Conservation (phyloP, 23 red algal genomes). For the Agarophyton chilense region DNA sequence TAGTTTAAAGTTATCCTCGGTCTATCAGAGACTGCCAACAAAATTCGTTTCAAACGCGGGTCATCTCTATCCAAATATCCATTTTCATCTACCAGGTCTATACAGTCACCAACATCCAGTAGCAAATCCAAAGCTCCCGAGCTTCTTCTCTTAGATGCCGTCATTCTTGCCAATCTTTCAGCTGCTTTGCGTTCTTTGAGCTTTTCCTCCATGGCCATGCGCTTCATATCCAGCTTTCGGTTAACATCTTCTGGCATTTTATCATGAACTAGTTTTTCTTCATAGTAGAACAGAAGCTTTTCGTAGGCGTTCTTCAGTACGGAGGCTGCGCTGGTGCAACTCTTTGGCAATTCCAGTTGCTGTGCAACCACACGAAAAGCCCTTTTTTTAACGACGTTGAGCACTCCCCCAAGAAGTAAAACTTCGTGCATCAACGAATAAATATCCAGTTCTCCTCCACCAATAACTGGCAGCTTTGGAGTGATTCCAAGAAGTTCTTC, state of each 20-base stretch:
- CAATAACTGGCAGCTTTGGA: constrained; percentile 74
- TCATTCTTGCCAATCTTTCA: constrained; percentile 24
- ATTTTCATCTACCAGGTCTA: constrained; percentile 5
- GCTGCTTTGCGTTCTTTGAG: constrained; percentile 34
- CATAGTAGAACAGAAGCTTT: constrained; percentile 84
- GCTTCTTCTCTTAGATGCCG: background rate
- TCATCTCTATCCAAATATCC: constrained; percentile 10
- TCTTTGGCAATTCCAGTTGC: constrained; percentile 78
- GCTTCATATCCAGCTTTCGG: constrained; percentile 55
- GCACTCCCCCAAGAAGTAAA: constrained; percentile 81
- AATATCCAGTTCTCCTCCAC: constrained; percentile 70
- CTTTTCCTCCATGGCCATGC: constrained; percentile 41
- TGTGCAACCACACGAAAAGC: constrained; percentile 85
- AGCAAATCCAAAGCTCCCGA: background rate
- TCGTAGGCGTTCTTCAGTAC: constrained; percentile 88
- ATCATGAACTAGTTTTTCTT: constrained; percentile 81
- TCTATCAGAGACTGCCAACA: constrained; percentile 16
- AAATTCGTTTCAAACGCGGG: constrained; percentile 1
- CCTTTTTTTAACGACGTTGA: constrained; percentile 82
- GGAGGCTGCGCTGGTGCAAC: constrained; percentile 90
- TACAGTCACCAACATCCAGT: constrained; percentile 14
- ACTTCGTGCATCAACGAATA: constrained; percentile 70
- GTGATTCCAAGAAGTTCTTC: constrained; percentile 32
- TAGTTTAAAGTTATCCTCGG: background rate
- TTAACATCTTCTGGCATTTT: constrained; percentile 35